Evolutionary conservation across 805 yeast genomes (phyloP).

Genomic region (Lachancea quebecensis): DNA sequence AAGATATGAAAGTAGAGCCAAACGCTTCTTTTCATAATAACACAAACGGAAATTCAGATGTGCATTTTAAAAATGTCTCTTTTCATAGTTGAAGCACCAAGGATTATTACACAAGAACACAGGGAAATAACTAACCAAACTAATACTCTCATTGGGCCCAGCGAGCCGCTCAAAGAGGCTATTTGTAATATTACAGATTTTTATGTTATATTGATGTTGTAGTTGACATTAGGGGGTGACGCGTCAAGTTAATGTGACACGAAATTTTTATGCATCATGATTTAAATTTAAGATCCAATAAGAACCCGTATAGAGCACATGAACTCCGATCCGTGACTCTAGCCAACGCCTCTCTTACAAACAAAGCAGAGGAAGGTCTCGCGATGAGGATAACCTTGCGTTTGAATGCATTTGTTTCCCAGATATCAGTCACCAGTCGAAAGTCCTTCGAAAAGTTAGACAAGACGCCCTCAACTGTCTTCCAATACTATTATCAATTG

Average conservation of each 20-base stretch:
- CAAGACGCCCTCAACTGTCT: constrained; percentile 16
- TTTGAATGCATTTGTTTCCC: constrained; percentile 13
- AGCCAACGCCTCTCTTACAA: no score
- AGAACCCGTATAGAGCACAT: neutral
- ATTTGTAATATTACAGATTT: neutral
- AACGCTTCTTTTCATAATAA: constrained; percentile 6
- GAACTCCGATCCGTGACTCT: no score
- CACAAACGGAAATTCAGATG: constrained; percentile 3
- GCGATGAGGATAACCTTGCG: constrained; percentile 1
- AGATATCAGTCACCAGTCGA: constrained; percentile 9
- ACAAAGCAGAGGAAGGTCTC: no score
- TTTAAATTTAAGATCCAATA: no score
- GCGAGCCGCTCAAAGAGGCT: neutral
- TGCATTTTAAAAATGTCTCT: constrained; percentile 5
- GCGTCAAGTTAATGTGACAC: neutral
- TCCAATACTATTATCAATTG: constrained; percentile 19
- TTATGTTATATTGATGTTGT: neutral
- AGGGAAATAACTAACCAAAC: no score
- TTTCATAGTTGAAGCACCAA: neutral
- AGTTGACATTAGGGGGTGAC: neutral
- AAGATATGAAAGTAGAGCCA: constrained; percentile 12
- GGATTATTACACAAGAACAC: neutral
- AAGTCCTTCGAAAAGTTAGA: constrained; percentile 16
- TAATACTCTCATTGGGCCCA: neutral
- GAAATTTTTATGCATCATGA: neutral